These are phyloP conservation scores for Fusarium bulbicola DNA, from an alignment of 2,329 filamentous ascomycete species.

Conservation along the genomic window DNA sequence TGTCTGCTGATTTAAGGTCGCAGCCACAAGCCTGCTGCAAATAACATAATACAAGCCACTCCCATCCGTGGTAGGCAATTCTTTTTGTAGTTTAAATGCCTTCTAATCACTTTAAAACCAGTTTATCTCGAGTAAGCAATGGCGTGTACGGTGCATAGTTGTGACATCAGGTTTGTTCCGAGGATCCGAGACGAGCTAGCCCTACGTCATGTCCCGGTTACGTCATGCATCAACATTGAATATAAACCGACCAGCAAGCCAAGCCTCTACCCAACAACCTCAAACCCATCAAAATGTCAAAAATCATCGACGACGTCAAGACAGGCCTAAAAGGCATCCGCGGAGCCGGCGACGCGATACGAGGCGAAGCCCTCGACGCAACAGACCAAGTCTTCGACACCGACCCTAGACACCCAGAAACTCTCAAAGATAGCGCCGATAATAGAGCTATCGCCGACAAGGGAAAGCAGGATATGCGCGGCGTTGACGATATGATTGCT, in stretches of 20 bases:
- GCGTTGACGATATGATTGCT: slow-evolving; percentile 29
- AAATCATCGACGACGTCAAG: slow-evolving; percentile 37
- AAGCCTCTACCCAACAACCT: not conserved
- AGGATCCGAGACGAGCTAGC: not conserved
- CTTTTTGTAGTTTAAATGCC: not conserved
- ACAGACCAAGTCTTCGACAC: slow-evolving; percentile 36
- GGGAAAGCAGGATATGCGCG: slow-evolving; percentile 31
- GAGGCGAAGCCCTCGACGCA: slow-evolving; percentile 31
- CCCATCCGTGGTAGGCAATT: not conserved
- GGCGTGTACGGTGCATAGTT: not conserved
- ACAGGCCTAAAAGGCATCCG: slow-evolving; percentile 36
- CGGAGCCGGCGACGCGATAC: slow-evolving; percentile 36
- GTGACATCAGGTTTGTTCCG: not conserved
- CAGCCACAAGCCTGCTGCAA: too few species aligned
- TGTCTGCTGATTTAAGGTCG: too few species aligned
- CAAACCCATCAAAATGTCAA: slow-evolving; percentile 23
- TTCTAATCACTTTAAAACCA: not conserved
- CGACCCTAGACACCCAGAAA: slow-evolving; percentile 21
- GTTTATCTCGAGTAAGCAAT: not conserved
- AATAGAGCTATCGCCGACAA: slow-evolving; percentile 25
- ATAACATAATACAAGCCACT: too few species aligned
- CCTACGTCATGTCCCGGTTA: not conserved
- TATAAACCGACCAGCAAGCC: not conserved
- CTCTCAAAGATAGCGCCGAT: not conserved
- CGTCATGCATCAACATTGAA: not conserved